Base-by-base conservation (phyloP, 176 grass and related monocot species). In the Aegilops longissima region DNA sequence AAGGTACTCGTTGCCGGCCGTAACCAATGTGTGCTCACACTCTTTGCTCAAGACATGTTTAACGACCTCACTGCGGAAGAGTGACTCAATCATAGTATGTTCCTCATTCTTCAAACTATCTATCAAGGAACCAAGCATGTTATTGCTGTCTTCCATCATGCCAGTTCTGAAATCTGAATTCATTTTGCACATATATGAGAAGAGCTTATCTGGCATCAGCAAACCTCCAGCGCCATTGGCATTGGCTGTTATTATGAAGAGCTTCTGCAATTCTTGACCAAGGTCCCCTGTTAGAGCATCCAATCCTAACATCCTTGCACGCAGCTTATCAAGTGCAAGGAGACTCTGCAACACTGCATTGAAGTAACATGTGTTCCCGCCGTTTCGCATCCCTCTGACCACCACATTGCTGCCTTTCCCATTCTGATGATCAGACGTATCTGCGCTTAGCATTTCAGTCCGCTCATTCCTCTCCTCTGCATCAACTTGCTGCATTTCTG, bases 291-390 rank as follows among this genome's bases (percentile, higher is more conserved):
- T 76, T 36, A 73, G 81, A 56, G 81, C 69, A 83, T 86, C 45
- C 71, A 86, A 71, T 5, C 12, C 85, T 36, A 98, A 76, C 70
- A 98, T 87, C 36, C 66, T 92, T 21, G 72, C 82, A 40, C 96
- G 83, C 81, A 98, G 45, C 20, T 78, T 87, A 84, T 92, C 89
- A 85, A 98, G 85, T 3, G 84, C 83, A 2, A 95, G 88, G 59
- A 98, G 86, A 73, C 84, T 84, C 87, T 98, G 93, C 73, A 98
- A 11, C 77, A 98, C 90, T 17, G 96, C 91, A 87, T 95, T 98
- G 88, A 98, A 98, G 86, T 94, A 98, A 59, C 96, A 95, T 36
- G 90, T 98, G 49, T 93, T 94, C 18, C 96, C n/a, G n/a, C n/a
- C n/a, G n/a, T n/a, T n/a, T n/a, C n/a, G n/a, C n/a, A n/a, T n/a